A percentile compares a stretch with the other conserved stretches of the same genome.
phyloP scores from a whole-genome alignment of 1,284 basidiomycete species.

The Heterobasidion annosum region DNA sequence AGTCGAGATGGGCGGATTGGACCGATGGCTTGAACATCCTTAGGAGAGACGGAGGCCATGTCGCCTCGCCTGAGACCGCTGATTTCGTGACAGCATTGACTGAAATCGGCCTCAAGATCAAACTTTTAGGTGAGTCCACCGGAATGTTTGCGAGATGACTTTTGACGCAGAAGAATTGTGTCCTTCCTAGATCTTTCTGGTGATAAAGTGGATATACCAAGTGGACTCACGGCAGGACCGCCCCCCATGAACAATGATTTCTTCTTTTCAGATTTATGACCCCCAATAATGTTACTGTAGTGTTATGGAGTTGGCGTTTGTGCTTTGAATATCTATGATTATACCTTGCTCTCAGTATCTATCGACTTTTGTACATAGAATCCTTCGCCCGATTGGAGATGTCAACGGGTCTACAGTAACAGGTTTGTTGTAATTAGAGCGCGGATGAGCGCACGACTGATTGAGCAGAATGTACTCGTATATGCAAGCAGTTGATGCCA shows the following conservation, averaged over 20 bases:
- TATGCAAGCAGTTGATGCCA: conserved; percentile 36
- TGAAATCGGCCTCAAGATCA: conserved; percentile 91
- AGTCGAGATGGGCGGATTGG: conserved; percentile 90
- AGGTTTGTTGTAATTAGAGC: background rate
- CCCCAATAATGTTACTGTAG: conserved; percentile 12
- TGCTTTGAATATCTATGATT: too few relatives aligned
- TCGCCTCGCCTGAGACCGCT: conserved; percentile 77
- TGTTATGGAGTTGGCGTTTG: background rate
- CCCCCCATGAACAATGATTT: conserved; percentile 80
- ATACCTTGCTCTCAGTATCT: too few relatives aligned
- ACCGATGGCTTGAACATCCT: conserved; percentile 92
- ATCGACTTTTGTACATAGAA: too few relatives aligned
- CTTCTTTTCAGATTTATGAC: conserved; percentile 69
- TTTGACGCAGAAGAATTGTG: conserved; percentile 1
- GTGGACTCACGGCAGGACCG: conserved; percentile 56
- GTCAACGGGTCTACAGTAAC: too few relatives aligned
- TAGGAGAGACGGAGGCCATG: conserved; percentile 69
- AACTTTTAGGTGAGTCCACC: conserved; percentile 69
- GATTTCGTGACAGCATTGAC: conserved; percentile 82
- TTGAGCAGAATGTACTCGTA: background rate
- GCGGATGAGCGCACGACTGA: background rate
- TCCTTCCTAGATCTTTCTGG: conserved; percentile 69
- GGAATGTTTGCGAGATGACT: too few relatives aligned
- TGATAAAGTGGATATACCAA: conserved; percentile 88
- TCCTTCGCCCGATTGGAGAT: too few relatives aligned